Base-by-base conservation (phyloP, 192 early-diverging fungal genomes). In the Umbelopsis sp. region DNA sequence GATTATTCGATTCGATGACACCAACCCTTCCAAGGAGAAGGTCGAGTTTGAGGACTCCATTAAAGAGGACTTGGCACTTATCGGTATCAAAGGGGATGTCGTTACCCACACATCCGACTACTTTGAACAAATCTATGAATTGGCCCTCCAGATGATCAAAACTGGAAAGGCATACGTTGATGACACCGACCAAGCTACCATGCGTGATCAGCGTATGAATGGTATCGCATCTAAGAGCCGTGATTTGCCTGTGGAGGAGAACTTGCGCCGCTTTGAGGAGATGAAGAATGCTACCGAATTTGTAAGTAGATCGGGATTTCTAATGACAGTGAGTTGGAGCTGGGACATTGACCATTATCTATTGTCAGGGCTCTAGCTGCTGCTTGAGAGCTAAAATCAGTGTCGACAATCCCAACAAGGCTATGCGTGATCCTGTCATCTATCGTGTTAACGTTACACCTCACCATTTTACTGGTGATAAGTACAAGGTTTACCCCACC, bases 401-500 rank as follows among this genome's bases (percentile, higher is more conserved):
- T 68, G 90, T 94, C 67, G 87, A 95, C 66, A 85, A 88, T 76
- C 85, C 80, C 41, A 99, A 99, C 84, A 94, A 94, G 81, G 89
- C 95, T 21, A 83, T 99, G 85, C 91, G 98, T 69, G 98, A 99
- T 81, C 98, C 97, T 34, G 93, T 95, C 56, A 93, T 99, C 66
- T 99, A 94, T 87, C 91, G 98, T 36, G 96, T 94, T 86, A 96
- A 96, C 78, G 76, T 91, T 68, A 82, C 83, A 34, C 94, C 93
- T 65, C 98, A 99, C 74, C 95, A 96, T 77, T 88, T 87, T 43
- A 96, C 94, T 50, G 98, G 97, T 41, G 77, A 82, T 43, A 91
- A 89, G 77, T 99, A 94, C 94, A 99, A 97, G 86, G 84, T 98
- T 51, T 99, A 99, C 82, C 98, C 97, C 50, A 94, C 94, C 14